These are phyloP conservation scores for Dactylis glomerata DNA, from an alignment of 176 grass and related monocot genomes.

Conservation along the genomic window DNA sequence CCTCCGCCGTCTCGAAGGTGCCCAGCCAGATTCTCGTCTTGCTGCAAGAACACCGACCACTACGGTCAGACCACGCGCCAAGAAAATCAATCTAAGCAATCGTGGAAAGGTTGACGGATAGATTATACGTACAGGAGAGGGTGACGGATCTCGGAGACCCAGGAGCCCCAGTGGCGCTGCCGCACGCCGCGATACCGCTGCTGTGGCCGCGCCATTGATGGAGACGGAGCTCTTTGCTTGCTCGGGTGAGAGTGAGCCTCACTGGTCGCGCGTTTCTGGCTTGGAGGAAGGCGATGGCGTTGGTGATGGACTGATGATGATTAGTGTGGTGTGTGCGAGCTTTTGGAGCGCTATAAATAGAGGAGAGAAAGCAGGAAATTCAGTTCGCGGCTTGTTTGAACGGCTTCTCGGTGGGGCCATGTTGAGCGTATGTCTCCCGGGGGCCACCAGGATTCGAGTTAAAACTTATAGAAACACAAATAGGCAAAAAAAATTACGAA, in stretches of 20 bases:
- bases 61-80: neutral
- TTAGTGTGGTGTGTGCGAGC: slow-evolving; percentile 21
- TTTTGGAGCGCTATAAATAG: slow-evolving; percentile 36
- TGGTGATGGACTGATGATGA: neutral
- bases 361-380: neutral
- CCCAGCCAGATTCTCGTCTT: slow-evolving; percentile 99
- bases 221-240: neutral
- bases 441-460: neutral
- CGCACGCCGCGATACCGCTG: slow-evolving; percentile 83
- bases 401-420: neutral
- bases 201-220: slow-evolving; percentile 64
- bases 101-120: neutral
- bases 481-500: no score
- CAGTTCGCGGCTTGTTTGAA: slow-evolving; percentile 14
- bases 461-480: no score
- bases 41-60: slow-evolving; percentile 28
- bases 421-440: neutral
- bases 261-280: no score
- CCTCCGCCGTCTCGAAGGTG: slow-evolving; percentile 94
- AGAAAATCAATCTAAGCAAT: neutral
- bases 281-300: neutral
- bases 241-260: neutral
- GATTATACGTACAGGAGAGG: slow-evolving; percentile 70
- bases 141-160: slow-evolving; percentile 99
- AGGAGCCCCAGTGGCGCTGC: slow-evolving; percentile 98